Conservation (phyloP, 2,329 filamentous ascomycete genomes). For the Neodidymelliopsis sp. region DNA sequence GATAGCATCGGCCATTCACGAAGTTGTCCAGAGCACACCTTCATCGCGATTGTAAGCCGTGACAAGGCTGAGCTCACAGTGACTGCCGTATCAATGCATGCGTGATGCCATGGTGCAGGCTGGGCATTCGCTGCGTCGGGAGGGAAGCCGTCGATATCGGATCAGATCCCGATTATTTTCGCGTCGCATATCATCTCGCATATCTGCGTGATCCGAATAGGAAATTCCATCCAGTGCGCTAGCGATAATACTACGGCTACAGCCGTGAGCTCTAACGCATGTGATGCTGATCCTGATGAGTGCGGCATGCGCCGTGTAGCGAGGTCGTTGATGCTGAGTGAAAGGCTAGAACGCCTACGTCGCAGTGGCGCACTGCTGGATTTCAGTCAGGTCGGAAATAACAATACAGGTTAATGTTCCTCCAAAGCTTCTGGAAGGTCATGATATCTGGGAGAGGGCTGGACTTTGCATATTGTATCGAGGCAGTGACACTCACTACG, state of each 20-base stretch:
- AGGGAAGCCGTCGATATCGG: constrained; percentile 4
- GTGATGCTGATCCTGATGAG: not conserved
- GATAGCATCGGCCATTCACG: constrained; percentile 29
- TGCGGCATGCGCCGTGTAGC: not conserved
- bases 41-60: constrained; percentile 2
- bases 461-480: not conserved
- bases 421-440: constrained; percentile 1
- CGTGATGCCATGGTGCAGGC: constrained; percentile 5
- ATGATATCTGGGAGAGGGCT: too few species aligned
- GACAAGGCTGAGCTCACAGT: not conserved
- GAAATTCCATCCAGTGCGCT: constrained; percentile 5
- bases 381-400: not conserved
- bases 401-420: not conserved
- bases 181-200: not conserved
- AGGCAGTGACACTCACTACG: not conserved
- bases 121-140: constrained; percentile 6
- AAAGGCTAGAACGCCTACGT: not conserved
- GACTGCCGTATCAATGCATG: not conserved
- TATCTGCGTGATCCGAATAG: not conserved
- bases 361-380: not conserved
- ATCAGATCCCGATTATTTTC: not conserved
- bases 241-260: not conserved
- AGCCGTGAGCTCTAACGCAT: not conserved
- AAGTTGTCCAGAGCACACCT: constrained; percentile 14
- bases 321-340: not conserved